Evolutionary conservation across 139 green algal genomes (phyloP).

Genomic region (Yamagishiella unicocca): DNA sequence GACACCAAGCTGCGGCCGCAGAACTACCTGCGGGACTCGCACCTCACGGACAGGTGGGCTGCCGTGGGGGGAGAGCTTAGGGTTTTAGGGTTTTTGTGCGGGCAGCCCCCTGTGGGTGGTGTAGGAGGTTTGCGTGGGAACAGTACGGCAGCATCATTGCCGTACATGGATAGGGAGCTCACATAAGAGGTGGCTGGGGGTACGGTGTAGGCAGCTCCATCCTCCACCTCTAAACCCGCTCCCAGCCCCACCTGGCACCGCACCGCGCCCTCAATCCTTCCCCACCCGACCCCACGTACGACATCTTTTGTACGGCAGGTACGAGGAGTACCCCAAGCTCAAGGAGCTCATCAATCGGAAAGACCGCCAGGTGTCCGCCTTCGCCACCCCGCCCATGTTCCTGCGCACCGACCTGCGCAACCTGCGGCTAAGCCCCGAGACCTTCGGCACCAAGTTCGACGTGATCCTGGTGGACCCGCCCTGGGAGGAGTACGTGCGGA

Average conservation of each 20-base stretch:
- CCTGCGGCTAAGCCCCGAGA: conserved; percentile 63
- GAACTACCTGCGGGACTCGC: conserved; percentile 85
- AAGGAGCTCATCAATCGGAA: conserved; percentile 80
- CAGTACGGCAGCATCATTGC: too few relatives aligned
- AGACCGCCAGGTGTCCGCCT: conserved; percentile 54
- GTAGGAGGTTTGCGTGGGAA: too few relatives aligned
- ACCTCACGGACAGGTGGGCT: conserved; percentile 66
- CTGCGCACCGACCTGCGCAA: conserved; percentile 75
- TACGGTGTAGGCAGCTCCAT: too few relatives aligned
- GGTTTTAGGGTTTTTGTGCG: too few relatives aligned
- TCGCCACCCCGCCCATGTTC: conserved; percentile 60
- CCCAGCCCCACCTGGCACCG: too few relatives aligned
- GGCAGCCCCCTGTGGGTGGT: too few relatives aligned
- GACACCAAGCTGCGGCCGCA: conserved; percentile 85
- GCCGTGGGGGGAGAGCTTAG: too few relatives aligned
- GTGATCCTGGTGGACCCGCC: conserved; percentile 89
- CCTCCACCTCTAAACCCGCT: too few relatives aligned
- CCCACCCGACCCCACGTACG: too few relatives aligned
- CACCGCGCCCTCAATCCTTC: too few relatives aligned
- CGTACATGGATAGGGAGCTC: too few relatives aligned
- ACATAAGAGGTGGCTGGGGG: too few relatives aligned
- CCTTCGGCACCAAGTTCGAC: conserved; percentile 88
- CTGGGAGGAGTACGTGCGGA: conserved; percentile 88
- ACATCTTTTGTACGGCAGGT: conserved; percentile 68
- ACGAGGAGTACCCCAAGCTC: conserved; percentile 88